Percentiles rank a stretch among this genome's conserved stretches.
These are phyloP conservation scores for Sporothrix pallida DNA, from an alignment of 2,329 filamentous ascomycete genomes.

Conservation along the genomic window DNA sequence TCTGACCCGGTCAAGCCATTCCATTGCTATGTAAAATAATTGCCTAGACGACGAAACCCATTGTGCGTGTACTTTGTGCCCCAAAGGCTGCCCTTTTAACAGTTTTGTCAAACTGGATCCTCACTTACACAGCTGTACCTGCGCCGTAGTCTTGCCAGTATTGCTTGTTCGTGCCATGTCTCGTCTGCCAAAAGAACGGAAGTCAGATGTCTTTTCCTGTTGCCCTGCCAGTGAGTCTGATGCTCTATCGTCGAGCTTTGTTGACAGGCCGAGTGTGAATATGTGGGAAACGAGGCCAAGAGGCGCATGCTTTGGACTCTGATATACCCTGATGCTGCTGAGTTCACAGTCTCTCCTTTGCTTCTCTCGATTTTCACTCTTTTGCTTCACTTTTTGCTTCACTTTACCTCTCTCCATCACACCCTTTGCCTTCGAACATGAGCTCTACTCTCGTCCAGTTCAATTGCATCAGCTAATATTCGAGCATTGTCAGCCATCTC, in stretches of 20 bases:
- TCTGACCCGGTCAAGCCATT: background rate
- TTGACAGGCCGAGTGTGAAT: background rate
- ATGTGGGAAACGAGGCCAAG: background rate
- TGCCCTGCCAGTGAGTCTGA: constrained; percentile 14
- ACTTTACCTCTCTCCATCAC: background rate
- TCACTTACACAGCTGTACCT: background rate
- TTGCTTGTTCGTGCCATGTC: constrained; percentile 13
- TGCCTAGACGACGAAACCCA: constrained; percentile 13
- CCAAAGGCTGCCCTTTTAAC: background rate
- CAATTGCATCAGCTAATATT: background rate
- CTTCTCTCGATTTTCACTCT: background rate
- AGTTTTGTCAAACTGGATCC: background rate
- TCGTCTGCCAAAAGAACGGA: background rate
- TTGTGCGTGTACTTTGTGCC: background rate
- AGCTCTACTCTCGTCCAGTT: background rate
- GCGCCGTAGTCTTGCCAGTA: background rate
- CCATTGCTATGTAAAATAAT: background rate
- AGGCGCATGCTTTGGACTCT: constrained; percentile 4
- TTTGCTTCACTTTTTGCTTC: background rate
- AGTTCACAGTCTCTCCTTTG: background rate
- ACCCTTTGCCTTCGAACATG: background rate
- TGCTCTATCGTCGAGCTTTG: constrained; percentile 3
- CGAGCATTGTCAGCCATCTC: background rate
- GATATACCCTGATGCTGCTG: constrained; percentile 21
- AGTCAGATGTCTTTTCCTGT: background rate